Evolutionary conservation across 768 basidiomycete species (phyloP).

Genomic region (Lactarius trivialis): DNA sequence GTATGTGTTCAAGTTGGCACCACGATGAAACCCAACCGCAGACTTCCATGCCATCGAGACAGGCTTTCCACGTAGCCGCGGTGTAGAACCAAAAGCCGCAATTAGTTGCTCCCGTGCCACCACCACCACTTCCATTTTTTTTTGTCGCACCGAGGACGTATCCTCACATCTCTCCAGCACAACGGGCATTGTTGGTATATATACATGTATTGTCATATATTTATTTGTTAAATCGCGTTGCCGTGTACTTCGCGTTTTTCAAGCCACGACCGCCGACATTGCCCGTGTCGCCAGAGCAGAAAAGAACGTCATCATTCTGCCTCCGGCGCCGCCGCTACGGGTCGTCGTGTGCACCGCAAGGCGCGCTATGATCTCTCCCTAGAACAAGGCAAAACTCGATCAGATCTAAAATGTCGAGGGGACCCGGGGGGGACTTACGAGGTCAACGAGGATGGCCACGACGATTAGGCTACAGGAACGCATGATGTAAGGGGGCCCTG

Average conservation of each 20-base stretch:
- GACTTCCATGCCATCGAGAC: not conserved
- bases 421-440: constrained; percentile 44
- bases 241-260: not conserved
- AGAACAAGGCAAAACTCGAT: not conserved
- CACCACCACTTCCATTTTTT: too few species aligned
- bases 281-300: not conserved
- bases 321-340: not conserved
- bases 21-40: not conserved
- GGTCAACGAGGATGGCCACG: constrained; percentile 81
- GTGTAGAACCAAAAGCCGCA: not conserved
- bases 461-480: constrained; percentile 66
- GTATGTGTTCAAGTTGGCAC: not conserved
- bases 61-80: not conserved
- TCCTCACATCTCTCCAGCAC: not conserved
- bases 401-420: not conserved
- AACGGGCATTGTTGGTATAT: not conserved
- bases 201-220: not conserved
- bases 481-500: constrained; percentile 13
- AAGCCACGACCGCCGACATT: not conserved
- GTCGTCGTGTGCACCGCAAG: constrained; percentile 58
- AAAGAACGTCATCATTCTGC: not conserved
- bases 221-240: not conserved
- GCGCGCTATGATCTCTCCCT: constrained; percentile 82
- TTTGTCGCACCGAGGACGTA: not conserved
- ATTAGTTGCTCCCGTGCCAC: too few species aligned